Percentiles rank a stretch among this genome's conserved stretches.
These are phyloP conservation scores for Garcia nutans DNA, from an alignment of 345 rosid genomes.

Conservation along the genomic window DNA sequence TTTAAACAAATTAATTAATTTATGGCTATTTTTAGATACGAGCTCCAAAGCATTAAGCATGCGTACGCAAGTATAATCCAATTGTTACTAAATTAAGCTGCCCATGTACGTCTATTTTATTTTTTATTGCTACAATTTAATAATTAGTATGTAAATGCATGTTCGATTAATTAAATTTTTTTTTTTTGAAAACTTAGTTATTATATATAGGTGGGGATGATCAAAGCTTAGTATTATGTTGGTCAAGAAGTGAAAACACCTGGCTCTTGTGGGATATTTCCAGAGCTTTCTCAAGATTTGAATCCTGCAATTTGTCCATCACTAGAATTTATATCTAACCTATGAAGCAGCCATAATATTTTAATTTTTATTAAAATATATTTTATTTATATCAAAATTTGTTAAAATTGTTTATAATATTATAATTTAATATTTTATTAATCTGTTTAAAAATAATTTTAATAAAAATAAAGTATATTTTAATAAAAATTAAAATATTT, in stretches of 20 bases:
- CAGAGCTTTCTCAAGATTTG: constrained; percentile 14
- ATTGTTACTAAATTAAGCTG: constrained; percentile 7
- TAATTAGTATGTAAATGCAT: too few relatives aligned
- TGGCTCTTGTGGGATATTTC: constrained; percentile 13
- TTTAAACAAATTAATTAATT: neutral
- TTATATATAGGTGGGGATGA: neutral
- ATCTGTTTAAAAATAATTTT: too few relatives aligned
- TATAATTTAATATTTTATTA: too few relatives aligned
- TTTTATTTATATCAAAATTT: too few relatives aligned
- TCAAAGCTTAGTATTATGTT: neutral
- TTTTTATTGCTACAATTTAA: too few relatives aligned
- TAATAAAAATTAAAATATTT: too few relatives aligned
- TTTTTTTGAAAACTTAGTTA: neutral
- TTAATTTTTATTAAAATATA: too few relatives aligned
- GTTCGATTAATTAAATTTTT: too few relatives aligned
- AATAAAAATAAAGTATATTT: too few relatives aligned
- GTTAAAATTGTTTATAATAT: too few relatives aligned
- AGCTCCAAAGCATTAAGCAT: constrained; percentile 24
- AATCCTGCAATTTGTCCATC: neutral
- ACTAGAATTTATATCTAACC: too few relatives aligned
- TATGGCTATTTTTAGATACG: constrained; percentile 16
- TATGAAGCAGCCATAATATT: too few relatives aligned
- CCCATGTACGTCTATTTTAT: neutral
- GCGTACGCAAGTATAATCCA: neutral
- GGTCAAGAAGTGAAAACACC: neutral